Conservation (phyloP, 352 stramenopile genomes). For the Plasmopara viticola region DNA sequence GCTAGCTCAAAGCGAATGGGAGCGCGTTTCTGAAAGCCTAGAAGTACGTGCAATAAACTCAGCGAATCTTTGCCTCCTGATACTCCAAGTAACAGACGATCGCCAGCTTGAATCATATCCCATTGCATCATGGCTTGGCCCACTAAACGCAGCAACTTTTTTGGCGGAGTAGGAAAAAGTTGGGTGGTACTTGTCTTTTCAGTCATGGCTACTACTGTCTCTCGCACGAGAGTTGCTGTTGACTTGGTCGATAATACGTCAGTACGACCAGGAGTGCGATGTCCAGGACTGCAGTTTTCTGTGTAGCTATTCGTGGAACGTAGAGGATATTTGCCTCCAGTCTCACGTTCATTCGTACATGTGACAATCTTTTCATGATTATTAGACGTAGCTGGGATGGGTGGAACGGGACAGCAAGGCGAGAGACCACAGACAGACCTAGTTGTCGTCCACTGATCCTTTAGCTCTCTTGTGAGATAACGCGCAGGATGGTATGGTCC, state of each 20-base stretch:
- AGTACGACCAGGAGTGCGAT: no score
- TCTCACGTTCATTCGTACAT: conserved; percentile 24
- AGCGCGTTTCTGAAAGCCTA: conserved; percentile 90
- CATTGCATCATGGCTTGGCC: conserved; percentile 91
- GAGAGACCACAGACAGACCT: conserved; percentile 7
- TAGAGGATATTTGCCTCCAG: conserved; percentile 49
- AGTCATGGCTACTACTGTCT: conserved; percentile 35
- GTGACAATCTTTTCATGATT: conserved; percentile 15
- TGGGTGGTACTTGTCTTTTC: conserved; percentile 44
- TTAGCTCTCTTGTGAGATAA: conserved; percentile 37
- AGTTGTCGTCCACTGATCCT: conserved; percentile 33
- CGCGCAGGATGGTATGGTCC: conserved; percentile 47
- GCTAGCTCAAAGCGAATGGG: conserved; percentile 94
- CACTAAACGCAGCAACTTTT: conserved; percentile 70
- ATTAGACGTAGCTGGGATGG: conserved; percentile 9
- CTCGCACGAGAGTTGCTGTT: conserved; percentile 26
- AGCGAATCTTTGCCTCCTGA: conserved; percentile 98
- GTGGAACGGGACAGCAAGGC: conserved; percentile 17
- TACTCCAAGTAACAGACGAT: conserved; percentile 92
- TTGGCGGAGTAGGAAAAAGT: conserved; percentile 59
- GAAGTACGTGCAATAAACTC: conserved; percentile 92
- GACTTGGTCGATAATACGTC: conserved; percentile 9
- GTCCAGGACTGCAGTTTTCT: conserved; percentile 15
- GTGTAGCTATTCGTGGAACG: conserved; percentile 24
- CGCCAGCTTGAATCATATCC: conserved; percentile 95